A percentile compares a stretch with the other conserved stretches of the same genome.
These are phyloP conservation scores for Dothistroma pini DNA, from an alignment of 2,329 filamentous ascomycete genomes.

Conservation along the genomic window DNA sequence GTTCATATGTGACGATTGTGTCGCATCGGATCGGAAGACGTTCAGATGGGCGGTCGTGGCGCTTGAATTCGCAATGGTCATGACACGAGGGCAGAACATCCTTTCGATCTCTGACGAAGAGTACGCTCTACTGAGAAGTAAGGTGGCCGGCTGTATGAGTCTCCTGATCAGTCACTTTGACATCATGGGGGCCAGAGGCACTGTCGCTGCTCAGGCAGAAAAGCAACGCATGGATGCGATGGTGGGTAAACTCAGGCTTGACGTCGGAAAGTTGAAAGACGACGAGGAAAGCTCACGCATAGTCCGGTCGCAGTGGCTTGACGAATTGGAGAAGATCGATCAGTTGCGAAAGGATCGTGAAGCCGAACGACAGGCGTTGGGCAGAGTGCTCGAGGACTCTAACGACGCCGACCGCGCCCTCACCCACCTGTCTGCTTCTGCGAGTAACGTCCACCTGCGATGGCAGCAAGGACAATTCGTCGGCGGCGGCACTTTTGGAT, in stretches of 20 bases:
- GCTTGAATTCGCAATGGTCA: constrained; percentile 93
- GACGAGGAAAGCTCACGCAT: constrained; percentile 80
- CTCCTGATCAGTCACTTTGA: constrained; percentile 97
- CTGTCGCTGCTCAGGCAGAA: constrained; percentile 87
- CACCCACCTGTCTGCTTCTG: constrained; percentile 87
- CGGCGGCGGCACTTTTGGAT: constrained; percentile 93
- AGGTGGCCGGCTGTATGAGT: constrained; percentile 96
- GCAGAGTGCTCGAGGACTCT: constrained; percentile 85
- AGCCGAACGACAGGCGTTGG: constrained; percentile 79
- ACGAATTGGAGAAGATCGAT: constrained; percentile 72
- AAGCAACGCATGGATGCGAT: constrained; percentile 81
- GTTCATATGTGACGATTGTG: constrained; percentile 96
- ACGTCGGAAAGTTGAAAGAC: constrained; percentile 68
- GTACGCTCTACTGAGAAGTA: constrained; percentile 74
- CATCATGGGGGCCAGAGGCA: constrained; percentile 96
- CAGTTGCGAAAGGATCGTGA: constrained; percentile 73
- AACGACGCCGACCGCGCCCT: constrained; percentile 95
- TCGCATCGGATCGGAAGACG: constrained; percentile 88
- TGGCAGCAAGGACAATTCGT: constrained; percentile 99
- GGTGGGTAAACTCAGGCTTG: constrained; percentile 69
- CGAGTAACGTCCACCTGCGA: constrained; percentile 89
- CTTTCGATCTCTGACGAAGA: constrained; percentile 85
- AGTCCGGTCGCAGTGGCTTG: constrained; percentile 71
- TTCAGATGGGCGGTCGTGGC: constrained; percentile 97
- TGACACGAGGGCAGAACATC: constrained; percentile 91